A percentile compares a stretch with the other conserved stretches of the same genome.
phyloP scores from a whole-genome alignment of 1,284 basidiomycete species.

The Ganoderma lucidum region DNA sequence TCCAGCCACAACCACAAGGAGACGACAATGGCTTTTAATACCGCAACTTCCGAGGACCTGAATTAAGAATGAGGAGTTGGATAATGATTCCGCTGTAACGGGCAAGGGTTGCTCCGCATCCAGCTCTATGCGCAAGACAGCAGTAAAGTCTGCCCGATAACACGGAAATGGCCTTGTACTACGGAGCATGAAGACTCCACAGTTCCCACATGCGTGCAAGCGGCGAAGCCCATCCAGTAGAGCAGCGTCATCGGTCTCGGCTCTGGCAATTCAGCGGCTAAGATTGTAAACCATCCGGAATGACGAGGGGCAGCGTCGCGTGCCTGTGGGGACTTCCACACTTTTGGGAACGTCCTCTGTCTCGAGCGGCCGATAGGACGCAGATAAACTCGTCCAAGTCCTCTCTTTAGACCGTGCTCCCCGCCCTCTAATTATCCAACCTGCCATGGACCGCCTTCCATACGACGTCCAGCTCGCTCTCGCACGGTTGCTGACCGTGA shows the following conservation, averaged over 20 bases:
- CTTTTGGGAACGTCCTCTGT: conserved; percentile 10
- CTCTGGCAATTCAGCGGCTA: conserved; percentile 18
- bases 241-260: conserved; percentile 33
- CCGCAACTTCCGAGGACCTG: not conserved
- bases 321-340: conserved; percentile 18
- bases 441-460: conserved; percentile 25
- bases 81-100: not conserved
- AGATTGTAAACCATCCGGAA: conserved; percentile 15
- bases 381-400: conserved; percentile 25
- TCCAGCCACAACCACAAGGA: not conserved
- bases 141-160: conserved; percentile 21
- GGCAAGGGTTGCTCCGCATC: conserved; percentile 14
- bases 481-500: conserved; percentile 20
- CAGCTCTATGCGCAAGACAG: conserved; percentile 15
- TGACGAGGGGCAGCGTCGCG: conserved; percentile 21
- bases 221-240: conserved; percentile 4
- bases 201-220: conserved; percentile 12
- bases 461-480: conserved; percentile 29
- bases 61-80: not conserved
- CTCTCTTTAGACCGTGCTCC: conserved; percentile 9
- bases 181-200: conserved; percentile 28
- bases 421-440: conserved; percentile 5
- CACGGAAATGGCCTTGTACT: conserved; percentile 6
- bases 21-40: not conserved
- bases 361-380: conserved; percentile 27